A percentile compares a stretch with the other conserved stretches of the same genome.
Conservation (phyloP, 2,329 filamentous ascomycete genomes). For the Fusarium sp. region DNA sequence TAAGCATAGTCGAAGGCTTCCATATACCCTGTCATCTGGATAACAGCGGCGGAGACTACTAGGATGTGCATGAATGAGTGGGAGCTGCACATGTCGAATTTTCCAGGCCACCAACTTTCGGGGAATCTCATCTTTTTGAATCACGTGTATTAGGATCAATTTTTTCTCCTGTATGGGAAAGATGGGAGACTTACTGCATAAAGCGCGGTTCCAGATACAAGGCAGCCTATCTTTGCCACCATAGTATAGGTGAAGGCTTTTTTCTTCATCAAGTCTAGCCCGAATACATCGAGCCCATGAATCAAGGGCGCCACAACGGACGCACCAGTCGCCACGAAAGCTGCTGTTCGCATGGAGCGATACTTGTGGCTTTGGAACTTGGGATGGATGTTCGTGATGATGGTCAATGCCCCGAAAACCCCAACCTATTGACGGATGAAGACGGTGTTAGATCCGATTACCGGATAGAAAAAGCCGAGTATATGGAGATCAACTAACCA, state of each 20-base stretch:
- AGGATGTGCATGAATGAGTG: slow-evolving; percentile 58
- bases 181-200: slow-evolving; percentile 52
- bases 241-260: slow-evolving; percentile 33
- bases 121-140: slow-evolving; percentile 42
- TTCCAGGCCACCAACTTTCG: slow-evolving; percentile 54
- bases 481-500: slow-evolving; percentile 40
- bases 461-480: neutral
- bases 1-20: slow-evolving; percentile 33
- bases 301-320: slow-evolving; percentile 53
- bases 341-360: slow-evolving; percentile 45
- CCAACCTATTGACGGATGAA: neutral
- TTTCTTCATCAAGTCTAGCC: slow-evolving; percentile 49
- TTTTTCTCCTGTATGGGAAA: neutral
- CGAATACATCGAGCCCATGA: slow-evolving; percentile 52
- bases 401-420: neutral
- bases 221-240: slow-evolving; percentile 50
- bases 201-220: slow-evolving; percentile 51
- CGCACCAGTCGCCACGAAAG: slow-evolving; percentile 51
- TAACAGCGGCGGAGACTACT: slow-evolving; percentile 37
- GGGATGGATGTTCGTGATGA: neutral
- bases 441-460: neutral
- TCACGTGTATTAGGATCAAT: slow-evolving; percentile 6
- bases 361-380: neutral
- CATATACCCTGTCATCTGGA: slow-evolving; percentile 40
- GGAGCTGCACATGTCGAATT: slow-evolving; percentile 57